These are phyloP conservation scores for Coemansia sp. DNA, from an alignment of 192 early-diverging fungal genomes.

Conservation along the genomic window DNA sequence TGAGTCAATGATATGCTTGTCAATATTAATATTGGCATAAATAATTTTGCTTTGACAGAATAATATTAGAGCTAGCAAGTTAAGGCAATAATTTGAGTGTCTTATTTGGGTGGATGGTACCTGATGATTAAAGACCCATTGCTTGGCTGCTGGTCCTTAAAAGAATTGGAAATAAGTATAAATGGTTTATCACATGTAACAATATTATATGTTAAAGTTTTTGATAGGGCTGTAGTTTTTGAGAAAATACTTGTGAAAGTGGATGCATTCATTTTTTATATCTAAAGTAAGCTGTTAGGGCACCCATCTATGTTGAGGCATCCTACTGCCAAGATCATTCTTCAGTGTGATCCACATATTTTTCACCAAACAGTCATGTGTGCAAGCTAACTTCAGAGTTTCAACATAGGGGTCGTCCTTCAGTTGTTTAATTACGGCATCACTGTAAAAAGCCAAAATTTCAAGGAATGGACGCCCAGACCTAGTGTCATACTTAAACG, in stretches of 20 bases:
- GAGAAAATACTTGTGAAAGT: neutral
- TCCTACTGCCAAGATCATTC: neutral
- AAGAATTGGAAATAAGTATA: neutral
- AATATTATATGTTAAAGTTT: neutral
- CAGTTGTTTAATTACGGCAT: neutral
- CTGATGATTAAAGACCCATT: slow-evolving; percentile 1
- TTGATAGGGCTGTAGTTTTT: neutral
- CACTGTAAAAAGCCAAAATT: neutral
- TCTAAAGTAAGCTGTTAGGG: neutral
- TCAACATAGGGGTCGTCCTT: neutral
- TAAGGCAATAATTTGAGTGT: too few relatives aligned
- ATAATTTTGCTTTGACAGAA: neutral
- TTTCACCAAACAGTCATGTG: neutral
- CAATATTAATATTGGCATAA: neutral
- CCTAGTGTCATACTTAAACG: neutral
- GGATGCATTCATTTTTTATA: neutral
- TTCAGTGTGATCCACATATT: neutral
- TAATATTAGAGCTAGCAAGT: neutral
- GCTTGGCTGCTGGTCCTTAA: neutral
- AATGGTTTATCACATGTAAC: neutral
- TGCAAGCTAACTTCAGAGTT: neutral
- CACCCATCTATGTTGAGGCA: neutral
- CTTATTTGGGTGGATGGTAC: too few relatives aligned
- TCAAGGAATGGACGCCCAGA: neutral
- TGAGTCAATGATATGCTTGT: neutral